These are phyloP conservation scores for Kalanchoe fedtschenkoi DNA, from an alignment of 164 flowering plant genomes.

Conservation along the genomic window DNA sequence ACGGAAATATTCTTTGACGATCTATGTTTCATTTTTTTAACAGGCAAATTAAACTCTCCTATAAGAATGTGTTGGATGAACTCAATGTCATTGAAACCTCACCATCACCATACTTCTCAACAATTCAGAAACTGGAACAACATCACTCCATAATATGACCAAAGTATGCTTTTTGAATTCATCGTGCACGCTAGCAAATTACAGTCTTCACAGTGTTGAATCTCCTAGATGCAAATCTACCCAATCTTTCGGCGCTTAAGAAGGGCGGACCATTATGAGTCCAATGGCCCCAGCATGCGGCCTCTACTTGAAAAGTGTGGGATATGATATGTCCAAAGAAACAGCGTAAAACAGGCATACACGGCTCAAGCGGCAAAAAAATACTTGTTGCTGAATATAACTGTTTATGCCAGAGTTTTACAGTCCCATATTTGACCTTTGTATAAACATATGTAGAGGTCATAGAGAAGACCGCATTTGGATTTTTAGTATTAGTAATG, in stretches of 20 bases:
- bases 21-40: background rate
- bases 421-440: too few relatives aligned
- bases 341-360: background rate
- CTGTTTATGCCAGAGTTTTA: too few relatives aligned
- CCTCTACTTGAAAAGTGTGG: slow-evolving; percentile 78
- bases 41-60: slow-evolving; percentile 96
- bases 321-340: slow-evolving; percentile 49
- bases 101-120: slow-evolving; percentile 53
- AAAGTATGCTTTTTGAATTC: slow-evolving; percentile 15
- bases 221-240: slow-evolving; percentile 9
- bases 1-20: background rate
- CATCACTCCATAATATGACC: slow-evolving; percentile 10
- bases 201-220: slow-evolving; percentile 8
- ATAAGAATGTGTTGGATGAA: slow-evolving; percentile 79
- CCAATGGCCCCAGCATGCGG: slow-evolving; percentile 97
- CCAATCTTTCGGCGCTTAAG: slow-evolving; percentile 56
- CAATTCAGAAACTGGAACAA: slow-evolving; percentile 32
- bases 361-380: too few relatives aligned
- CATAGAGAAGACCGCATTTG: too few relatives aligned
- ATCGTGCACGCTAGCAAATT: slow-evolving; percentile 5
- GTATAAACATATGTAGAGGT: too few relatives aligned
- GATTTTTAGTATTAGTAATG: too few relatives aligned
- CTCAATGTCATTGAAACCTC: slow-evolving; percentile 55
- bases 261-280: slow-evolving; percentile 45
- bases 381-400: too few relatives aligned